Conservation (phyloP, 495 filamentous ascomycete species). For the Annulohypoxylon bovei region DNA sequence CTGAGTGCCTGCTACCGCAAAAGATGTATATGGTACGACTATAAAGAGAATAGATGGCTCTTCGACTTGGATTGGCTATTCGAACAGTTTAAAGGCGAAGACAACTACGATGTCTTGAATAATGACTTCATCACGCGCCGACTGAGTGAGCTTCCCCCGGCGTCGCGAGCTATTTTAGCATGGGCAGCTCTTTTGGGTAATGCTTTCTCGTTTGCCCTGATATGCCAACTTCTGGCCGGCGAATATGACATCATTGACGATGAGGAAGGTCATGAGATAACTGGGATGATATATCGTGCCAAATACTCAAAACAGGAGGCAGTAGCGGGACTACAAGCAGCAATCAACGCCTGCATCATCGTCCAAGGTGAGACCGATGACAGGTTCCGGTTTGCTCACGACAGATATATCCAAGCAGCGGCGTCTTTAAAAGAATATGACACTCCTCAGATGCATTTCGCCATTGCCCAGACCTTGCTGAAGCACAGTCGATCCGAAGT, state of each 20-base stretch:
- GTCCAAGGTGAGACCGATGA: slow-evolving; percentile 82
- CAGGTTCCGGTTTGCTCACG: slow-evolving; percentile 78
- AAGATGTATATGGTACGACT: slow-evolving; percentile 88
- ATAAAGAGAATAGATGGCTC: slow-evolving; percentile 79
- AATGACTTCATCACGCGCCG: slow-evolving; percentile 81
- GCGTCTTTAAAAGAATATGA: slow-evolving; percentile 74
- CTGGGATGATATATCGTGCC: slow-evolving; percentile 31
- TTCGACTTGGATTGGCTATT: slow-evolving; percentile 86
- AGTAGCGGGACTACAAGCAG: slow-evolving; percentile 78
- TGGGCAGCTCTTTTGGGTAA: slow-evolving; percentile 85
- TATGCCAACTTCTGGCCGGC: slow-evolving; percentile 78
- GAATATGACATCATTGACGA: slow-evolving; percentile 68
- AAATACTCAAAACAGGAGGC: slow-evolving; percentile 62
- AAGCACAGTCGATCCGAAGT: slow-evolving; percentile 70
- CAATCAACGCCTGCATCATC: slow-evolving; percentile 79
- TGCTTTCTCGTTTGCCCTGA: slow-evolving; percentile 79
- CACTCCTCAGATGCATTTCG: slow-evolving; percentile 83
- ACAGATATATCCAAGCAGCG: slow-evolving; percentile 82
- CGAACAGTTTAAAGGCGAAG: slow-evolving; percentile 77
- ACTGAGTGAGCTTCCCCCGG: slow-evolving; percentile 76
- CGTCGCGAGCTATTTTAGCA: slow-evolving; percentile 78
- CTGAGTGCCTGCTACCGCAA: slow-evolving; percentile 87
- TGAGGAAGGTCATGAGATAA: slow-evolving; percentile 23
- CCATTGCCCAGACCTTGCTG: slow-evolving; percentile 80
- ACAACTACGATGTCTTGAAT: slow-evolving; percentile 80